Evolutionary conservation across 331 rosid genomes (phyloP), one percentile per base, ranked within the genome.

Genomic region (Arachis monticola): DNA sequence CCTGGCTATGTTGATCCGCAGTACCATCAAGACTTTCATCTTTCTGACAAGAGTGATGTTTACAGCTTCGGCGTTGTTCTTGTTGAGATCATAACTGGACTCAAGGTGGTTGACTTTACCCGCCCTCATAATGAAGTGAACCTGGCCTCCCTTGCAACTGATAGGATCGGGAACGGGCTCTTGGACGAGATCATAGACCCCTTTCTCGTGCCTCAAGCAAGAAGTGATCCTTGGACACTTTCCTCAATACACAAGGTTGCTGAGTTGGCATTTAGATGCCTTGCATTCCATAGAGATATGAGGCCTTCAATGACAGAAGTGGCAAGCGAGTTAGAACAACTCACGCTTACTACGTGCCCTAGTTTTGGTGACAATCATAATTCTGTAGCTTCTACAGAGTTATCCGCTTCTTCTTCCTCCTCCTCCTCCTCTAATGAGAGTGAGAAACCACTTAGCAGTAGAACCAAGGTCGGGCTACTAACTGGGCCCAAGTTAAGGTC

Each of bases 1-100:
- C 99, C 96, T 2, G 99, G 99, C 4, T 94, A 94, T 17, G 92
- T 94, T 38, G 99, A 94, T 58, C 99, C 97, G 31, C 97, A 94
- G 32, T 94, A 94, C 76, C 97, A 94, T 73, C 99, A 94, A 67
- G 90, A 92, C 60, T 94, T 88, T 60, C 97, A 94, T n/a, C 95
- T 94, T 11, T 94, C 97, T 4, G 99, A 94, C 70, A 92, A 94
- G 67, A 94, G 99, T 1, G 99, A 94, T 22, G 99, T 90, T 2
- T 94, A 94, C 50, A 94, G 97, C 77, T 94, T 91, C 5, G 97
- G 99, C 22, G 99, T 94, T 2, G 99, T 94, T 31, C 93, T 94
- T 1, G 90, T 85, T 5, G 99, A 94, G 88, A 85, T 94, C 70
- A 84, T 92, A 72, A 84, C 96, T 11, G 99, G 87, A 12, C 67